Evolutionary conservation across 352 stramenopile species (phyloP).

Genomic region (Phytophthora lateralis): DNA sequence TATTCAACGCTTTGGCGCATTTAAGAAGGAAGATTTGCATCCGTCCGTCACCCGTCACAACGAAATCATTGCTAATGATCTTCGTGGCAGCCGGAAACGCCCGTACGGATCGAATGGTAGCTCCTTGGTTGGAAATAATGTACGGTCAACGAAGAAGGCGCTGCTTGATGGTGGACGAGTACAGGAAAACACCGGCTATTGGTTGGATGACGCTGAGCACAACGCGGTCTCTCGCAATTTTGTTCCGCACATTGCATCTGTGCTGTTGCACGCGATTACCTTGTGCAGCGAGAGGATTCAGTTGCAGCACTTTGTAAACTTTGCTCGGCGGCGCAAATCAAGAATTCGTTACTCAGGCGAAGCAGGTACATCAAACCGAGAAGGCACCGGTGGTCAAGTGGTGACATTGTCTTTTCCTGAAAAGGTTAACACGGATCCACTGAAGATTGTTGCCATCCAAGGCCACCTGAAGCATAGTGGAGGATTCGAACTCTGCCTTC

Average conservation of each 20-base stretch:
- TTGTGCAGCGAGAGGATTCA: slow-evolving; percentile 88
- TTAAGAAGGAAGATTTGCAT: slow-evolving; percentile 79
- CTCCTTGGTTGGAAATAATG: slow-evolving; percentile 22
- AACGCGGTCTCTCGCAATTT: slow-evolving; percentile 33
- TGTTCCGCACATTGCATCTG: slow-evolving; percentile 73
- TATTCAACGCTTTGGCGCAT: slow-evolving; percentile 82
- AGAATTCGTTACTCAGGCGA: slow-evolving; percentile 86
- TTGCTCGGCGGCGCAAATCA: slow-evolving; percentile 80
- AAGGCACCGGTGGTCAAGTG: slow-evolving; percentile 80
- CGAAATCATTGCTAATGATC: slow-evolving; percentile 39
- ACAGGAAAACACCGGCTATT: slow-evolving; percentile 36
- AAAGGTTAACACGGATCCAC: slow-evolving; percentile 82
- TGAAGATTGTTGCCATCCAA: slow-evolving; percentile 81
- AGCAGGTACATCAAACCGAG: slow-evolving; percentile 52
- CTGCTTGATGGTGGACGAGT: slow-evolving; percentile 30
- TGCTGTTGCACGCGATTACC: slow-evolving; percentile 84
- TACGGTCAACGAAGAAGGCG: slow-evolving; percentile 40
- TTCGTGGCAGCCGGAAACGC: slow-evolving; percentile 45
- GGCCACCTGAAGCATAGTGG: slow-evolving; percentile 78
- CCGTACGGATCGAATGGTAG: slow-evolving; percentile 26
- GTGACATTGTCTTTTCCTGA: slow-evolving; percentile 88
- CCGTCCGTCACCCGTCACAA: slow-evolving; percentile 59
- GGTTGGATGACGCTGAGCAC: slow-evolving; percentile 35
- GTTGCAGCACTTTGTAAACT: slow-evolving; percentile 88
- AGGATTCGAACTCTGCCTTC: slow-evolving; percentile 81